phyloP scores from a whole-genome alignment of 495 filamentous ascomycete species.

The Lichina pygmaea region DNA sequence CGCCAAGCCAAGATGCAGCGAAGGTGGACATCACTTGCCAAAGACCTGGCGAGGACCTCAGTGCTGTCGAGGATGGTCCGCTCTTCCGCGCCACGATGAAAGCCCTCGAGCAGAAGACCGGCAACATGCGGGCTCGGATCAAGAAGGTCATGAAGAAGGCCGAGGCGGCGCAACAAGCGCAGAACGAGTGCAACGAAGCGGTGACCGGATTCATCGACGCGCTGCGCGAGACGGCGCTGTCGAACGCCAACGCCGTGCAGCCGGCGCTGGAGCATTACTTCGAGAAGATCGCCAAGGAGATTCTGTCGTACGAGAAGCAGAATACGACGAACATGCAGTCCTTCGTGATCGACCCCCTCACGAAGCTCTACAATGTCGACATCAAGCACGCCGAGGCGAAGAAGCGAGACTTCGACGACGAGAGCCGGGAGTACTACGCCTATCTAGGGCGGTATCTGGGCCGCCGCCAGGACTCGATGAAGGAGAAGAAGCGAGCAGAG shows the following conservation, averaged over 20 bases:
- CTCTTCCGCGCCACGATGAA: conserved; percentile 95
- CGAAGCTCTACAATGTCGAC: conserved; percentile 73
- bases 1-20: conserved; percentile 14
- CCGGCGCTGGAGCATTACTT: conserved; percentile 96
- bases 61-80: conserved; percentile 71
- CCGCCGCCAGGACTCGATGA: conserved; percentile 80
- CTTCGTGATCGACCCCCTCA: conserved; percentile 80
- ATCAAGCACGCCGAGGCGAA: conserved; percentile 96
- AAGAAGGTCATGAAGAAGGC: conserved; percentile 87
- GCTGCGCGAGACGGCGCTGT: conserved; percentile 61
- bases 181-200: conserved; percentile 60
- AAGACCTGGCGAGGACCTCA: conserved; percentile 67
- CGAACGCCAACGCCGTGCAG: conserved; percentile 84
- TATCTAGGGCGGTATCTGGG: conserved; percentile 87
- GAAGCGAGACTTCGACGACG: conserved; percentile 95
- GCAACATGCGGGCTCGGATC: conserved; percentile 38
- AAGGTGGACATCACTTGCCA: conserved; percentile 64
- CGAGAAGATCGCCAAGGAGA: conserved; percentile 82
- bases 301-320: conserved; percentile 59
- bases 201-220: conserved; percentile 64
- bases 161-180: conserved; percentile 58
- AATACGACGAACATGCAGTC: conserved; percentile 68
- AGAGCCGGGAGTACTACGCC: conserved; percentile 90
- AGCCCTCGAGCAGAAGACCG: conserved; percentile 83
- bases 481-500: conserved; percentile 85